Evolutionary conservation across 192 early-diverging fungal species (phyloP), one percentile per base, ranked within the genome.

Genomic region (Linnemannia elongata): DNA sequence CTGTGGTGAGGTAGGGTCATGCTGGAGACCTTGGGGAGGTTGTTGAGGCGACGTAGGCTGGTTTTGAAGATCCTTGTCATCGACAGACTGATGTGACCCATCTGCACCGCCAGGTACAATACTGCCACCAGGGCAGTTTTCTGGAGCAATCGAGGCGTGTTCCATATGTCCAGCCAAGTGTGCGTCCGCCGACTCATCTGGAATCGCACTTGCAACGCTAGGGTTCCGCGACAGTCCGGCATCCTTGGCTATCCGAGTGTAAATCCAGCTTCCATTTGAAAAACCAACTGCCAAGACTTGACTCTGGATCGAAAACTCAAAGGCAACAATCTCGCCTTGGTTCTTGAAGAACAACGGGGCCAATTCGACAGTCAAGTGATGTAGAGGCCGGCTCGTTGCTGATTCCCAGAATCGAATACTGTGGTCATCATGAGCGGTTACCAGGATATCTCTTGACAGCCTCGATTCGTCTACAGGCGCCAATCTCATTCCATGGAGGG

Each of bases 381-480:
- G 82, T 15, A 92, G 49, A 2, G 89, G 89, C 22, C 85, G 74
- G 55, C 85, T 87, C 0, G 91, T 88, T n/a, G 91, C 90, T 10
- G 57, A 79, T 57, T 92, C 91, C 88, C 90, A 92, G 39, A 92
- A 89, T 0, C 87, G 87, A n/a, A 92, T 76, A 60, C 88, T 79
- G 22, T 66, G 75, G 17, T 87, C 89, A 8, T 75, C 74, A 49
- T 92, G 91, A 7, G 87, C 80, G 0, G 91, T 90, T 4, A 89
- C 74, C 41, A 92, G 71, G 4, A 92, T 69, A 75, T 92, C 91
- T 35, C 75, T 82, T 3, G 82, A 89, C 18, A 92, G 57, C 8
- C 77, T 74, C n/a, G 86, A 85, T 20, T 87, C 75, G 42, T 90
- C 89, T 22, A 81, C 77, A 6, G 73, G 39, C 20, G 81, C 82